Evolutionary conservation across 164 flowering plant genomes (phyloP), one percentile per base, ranked within the genome.

Genomic region (Dillenia turbinata): DNA sequence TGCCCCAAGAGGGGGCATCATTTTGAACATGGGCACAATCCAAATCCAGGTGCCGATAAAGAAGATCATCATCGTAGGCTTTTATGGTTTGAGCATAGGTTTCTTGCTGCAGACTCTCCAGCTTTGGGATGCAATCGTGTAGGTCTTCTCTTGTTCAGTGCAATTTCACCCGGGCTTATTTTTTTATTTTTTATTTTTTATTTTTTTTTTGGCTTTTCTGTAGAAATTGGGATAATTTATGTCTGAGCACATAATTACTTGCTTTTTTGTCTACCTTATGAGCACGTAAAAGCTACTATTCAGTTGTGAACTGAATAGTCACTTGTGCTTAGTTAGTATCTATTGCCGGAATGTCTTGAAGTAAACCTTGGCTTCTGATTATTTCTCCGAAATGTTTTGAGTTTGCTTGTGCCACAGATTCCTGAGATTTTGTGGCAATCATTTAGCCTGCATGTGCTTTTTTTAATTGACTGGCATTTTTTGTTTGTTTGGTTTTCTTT

Each of bases 31-130:
- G 2, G 66, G 13, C 14, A 10, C 5, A 8, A 33, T 13, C 9
- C 45, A 7, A 59, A 63, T 51, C 12, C 55, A 8, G 53, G 53
- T 2, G 44, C 17, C 1, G 58, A 43, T 14, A 59, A 5, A 14
- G 54, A 47, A 19, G 64, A 66, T 8, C 66, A 43, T 49, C 85
- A 69, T 56, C 73, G 85, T 22, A 73, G 82, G 69, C 84, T 84
- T 66, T 62, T 88, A 53, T 82, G 76, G 79, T 59, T 74, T 58
- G 78, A 78, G 43, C 89, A 69, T 46, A 81, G 90, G 71, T 63
- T 63, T 59, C 78, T 86, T 62, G 73, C 78, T 10, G 74, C 52
- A 17, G 77, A 47, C 12, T 47, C 49, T 26, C 59, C 3, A 26
- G 50, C 40, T 66, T 9, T 40, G 13, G 71, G 15, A 12, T 84